Conservation (phyloP, 306 rosid species). For the Pterocarpus macrocarpus region DNA sequence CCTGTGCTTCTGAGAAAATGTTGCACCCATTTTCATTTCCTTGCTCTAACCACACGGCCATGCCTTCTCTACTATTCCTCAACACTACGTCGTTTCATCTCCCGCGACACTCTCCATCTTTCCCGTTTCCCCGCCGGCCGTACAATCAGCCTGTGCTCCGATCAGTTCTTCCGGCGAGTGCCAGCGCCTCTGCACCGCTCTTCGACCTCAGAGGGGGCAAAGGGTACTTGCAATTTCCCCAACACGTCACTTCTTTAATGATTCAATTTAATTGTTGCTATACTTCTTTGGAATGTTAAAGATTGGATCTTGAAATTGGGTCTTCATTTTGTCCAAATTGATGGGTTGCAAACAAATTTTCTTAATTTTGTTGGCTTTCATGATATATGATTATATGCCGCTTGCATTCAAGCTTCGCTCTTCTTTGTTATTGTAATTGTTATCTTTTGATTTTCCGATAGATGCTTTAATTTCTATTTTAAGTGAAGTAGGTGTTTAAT, state of each 20-base stretch:
- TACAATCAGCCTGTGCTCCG: slow-evolving; percentile 51
- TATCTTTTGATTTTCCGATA: background rate
- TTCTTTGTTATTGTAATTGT: background rate
- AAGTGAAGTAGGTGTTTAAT: background rate
- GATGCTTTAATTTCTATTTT: background rate
- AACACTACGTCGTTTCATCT: slow-evolving; percentile 42
- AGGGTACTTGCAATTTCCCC: slow-evolving; percentile 58
- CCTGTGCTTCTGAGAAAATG: slow-evolving; percentile 18
- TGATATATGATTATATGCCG: slow-evolving; percentile 2
- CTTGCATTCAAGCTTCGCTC: background rate
- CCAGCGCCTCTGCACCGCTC: slow-evolving; percentile 39
- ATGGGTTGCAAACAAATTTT: slow-evolving; percentile 7
- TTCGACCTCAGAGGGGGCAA: slow-evolving; percentile 60
- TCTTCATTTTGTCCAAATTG: background rate
- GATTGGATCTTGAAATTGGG: slow-evolving; percentile 3
- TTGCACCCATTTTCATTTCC: slow-evolving; percentile 50
- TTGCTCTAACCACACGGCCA: slow-evolving; percentile 29
- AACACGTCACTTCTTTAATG: background rate
- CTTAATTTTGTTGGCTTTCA: background rate
- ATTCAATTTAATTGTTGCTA: background rate
- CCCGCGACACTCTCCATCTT: slow-evolving; percentile 38
- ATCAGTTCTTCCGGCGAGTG: slow-evolving; percentile 43
- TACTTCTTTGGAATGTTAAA: background rate
- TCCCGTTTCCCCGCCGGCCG: slow-evolving; percentile 40
- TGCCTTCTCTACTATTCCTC: slow-evolving; percentile 41